A percentile compares a stretch with the other conserved stretches of the same genome.
Evolutionary conservation across 106 monocot genomes (phyloP).

Genomic region (Dendrobium nobile): DNA sequence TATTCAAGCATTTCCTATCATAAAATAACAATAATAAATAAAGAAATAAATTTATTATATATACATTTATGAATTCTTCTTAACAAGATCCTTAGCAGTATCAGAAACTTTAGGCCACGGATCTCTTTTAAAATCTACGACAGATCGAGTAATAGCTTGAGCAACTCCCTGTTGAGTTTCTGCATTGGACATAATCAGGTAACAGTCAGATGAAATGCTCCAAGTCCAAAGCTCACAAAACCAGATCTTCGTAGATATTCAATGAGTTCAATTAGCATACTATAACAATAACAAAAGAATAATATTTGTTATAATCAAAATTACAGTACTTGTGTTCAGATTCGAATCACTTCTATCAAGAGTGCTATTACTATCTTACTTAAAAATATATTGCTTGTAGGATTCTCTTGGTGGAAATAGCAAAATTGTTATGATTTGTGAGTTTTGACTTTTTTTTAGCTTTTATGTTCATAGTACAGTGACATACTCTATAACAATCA

Average conservation of each 20-base stretch:
- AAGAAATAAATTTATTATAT: no score
- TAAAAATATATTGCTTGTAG: slow-evolving; percentile 23
- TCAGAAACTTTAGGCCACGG: slow-evolving; percentile 53
- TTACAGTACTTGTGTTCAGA: no score
- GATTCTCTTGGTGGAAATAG: slow-evolving; percentile 99
- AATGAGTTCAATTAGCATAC: no score
- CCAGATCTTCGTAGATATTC: background rate
- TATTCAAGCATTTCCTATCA: no score
- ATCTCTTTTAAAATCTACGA: slow-evolving; percentile 38
- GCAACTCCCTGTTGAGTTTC: slow-evolving; percentile 51
- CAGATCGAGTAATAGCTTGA: slow-evolving; percentile 43
- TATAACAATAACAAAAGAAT: no score
- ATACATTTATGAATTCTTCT: background rate
- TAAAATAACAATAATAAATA: no score
- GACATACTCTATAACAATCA: background rate
- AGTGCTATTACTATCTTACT: background rate
- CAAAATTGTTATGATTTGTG: slow-evolving; percentile 97
- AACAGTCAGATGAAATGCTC: background rate
- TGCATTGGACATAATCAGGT: slow-evolving; percentile 9
- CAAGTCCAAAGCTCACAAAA: background rate
- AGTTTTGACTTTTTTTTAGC: background rate
- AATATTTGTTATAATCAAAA: no score
- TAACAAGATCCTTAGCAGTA: slow-evolving; percentile 47
- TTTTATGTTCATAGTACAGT: background rate
- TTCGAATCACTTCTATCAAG: background rate